phyloP scores from a whole-genome alignment of 2,329 filamentous ascomycete species.

The Onygenales sp. region DNA sequence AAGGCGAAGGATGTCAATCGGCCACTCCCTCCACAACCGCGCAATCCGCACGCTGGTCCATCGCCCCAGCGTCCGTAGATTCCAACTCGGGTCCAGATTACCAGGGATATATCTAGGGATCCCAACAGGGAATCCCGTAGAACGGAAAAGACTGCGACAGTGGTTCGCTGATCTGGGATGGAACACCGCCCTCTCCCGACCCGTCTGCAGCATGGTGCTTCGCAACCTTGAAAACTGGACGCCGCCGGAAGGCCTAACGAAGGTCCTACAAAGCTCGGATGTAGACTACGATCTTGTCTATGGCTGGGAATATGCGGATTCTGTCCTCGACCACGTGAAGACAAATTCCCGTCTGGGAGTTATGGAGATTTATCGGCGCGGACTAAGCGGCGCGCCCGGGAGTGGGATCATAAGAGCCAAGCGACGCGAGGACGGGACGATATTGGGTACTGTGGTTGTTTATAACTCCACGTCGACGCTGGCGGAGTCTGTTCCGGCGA shows the following conservation, averaged over 20 bases:
- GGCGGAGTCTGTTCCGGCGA: conserved; percentile 58
- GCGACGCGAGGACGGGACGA: conserved; percentile 52
- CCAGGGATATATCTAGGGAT: conserved; percentile 83
- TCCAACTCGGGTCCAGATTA: conserved; percentile 72
- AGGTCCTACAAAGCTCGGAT: conserved; percentile 61
- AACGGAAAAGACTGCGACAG: conserved; percentile 52
- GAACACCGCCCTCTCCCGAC: conserved; percentile 59
- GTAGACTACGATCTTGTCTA: conserved; percentile 77
- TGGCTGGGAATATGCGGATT: conserved; percentile 64
- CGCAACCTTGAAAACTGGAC: conserved; percentile 63
- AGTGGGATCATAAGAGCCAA: conserved; percentile 81
- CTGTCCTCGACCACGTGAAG: conserved; percentile 65
- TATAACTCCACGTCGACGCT: conserved; percentile 62
- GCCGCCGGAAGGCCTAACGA: conserved; percentile 66
- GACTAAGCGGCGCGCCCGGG: conserved; percentile 58
- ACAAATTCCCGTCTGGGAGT: conserved; percentile 67
- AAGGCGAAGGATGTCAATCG: conserved; percentile 81
- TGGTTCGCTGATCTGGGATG: conserved; percentile 91
- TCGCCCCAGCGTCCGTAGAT: conserved; percentile 61
- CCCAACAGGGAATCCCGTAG: conserved; percentile 54
- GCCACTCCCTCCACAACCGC: conserved; percentile 76
- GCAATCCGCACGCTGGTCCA: conserved; percentile 68
- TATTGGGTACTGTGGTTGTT: conserved; percentile 71
- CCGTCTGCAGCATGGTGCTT: conserved; percentile 64
- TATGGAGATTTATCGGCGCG: conserved; percentile 68